Conservation (phyloP, 1,284 basidiomycete species). For the Ganoderma boninense region DNA sequence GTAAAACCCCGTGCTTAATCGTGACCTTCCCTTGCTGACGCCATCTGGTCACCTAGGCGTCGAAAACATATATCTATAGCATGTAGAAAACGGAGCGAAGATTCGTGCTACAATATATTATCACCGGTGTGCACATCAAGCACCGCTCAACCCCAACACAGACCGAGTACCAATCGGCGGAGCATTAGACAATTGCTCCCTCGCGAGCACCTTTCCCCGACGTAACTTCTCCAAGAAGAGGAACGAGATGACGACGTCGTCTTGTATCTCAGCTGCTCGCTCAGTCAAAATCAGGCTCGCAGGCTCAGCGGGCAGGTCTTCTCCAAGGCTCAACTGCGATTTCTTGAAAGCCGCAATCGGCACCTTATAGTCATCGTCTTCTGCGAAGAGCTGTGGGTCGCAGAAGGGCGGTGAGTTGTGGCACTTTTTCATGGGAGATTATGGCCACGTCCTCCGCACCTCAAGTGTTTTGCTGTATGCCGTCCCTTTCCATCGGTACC, state of each 20-base stretch:
- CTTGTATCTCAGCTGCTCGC: constrained; percentile 45
- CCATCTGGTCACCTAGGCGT: not conserved
- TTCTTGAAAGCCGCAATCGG: constrained; percentile 50
- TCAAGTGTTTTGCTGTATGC: constrained; percentile 45
- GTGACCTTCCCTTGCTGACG: no score
- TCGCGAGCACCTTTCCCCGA: constrained; percentile 25
- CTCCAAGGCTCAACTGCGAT: constrained; percentile 34
- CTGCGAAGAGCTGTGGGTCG: constrained; percentile 43
- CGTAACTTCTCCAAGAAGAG: constrained; percentile 45
- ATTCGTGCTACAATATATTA: not conserved
- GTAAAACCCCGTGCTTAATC: no score
- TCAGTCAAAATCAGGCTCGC: constrained; percentile 44
- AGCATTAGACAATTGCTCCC: constrained; percentile 18
- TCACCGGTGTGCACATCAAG: not conserved
- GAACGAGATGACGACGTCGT: constrained; percentile 49
- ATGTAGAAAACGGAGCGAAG: not conserved
- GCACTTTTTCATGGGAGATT: not conserved
- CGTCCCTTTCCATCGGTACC: constrained; percentile 52
- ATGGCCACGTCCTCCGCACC: constrained; percentile 32
- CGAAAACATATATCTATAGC: not conserved
- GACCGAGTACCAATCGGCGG: not conserved
- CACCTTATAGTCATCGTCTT: constrained; percentile 38
- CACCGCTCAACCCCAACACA: not conserved
- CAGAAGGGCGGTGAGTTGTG: not conserved
- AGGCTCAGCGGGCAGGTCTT: constrained; percentile 32